These are phyloP conservation scores for Bryoglossum gracile DNA, from an alignment of 495 filamentous ascomycete genomes.

Conservation along the genomic window DNA sequence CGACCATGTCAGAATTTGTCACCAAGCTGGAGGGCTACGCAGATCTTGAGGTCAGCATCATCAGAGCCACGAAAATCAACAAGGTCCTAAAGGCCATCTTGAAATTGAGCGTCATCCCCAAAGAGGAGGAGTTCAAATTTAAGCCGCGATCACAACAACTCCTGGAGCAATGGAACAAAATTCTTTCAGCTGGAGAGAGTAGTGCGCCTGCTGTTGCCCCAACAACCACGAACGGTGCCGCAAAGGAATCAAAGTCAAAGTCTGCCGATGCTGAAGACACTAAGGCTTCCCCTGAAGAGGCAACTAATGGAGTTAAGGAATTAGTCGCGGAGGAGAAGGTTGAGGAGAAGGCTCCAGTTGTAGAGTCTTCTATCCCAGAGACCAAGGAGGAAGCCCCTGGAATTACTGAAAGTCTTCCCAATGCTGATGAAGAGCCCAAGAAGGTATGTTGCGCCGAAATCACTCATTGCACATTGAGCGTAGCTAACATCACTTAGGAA, in stretches of 20 bases:
- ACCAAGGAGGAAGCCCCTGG: slow-evolving; percentile 26
- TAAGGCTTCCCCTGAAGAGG: slow-evolving; percentile 32
- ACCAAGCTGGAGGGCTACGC: slow-evolving; percentile 68
- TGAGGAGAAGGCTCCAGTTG: slow-evolving; percentile 31
- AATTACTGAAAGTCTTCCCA: slow-evolving; percentile 7
- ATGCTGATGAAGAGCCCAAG: slow-evolving; percentile 5
- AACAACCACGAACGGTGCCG: slow-evolving; percentile 20
- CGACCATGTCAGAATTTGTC: slow-evolving; percentile 69
- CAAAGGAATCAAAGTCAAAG: slow-evolving; percentile 44
- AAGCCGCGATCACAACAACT: slow-evolving; percentile 67
- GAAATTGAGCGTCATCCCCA: slow-evolving; percentile 72
- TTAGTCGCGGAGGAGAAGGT: slow-evolving; percentile 21
- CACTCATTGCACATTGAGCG: background rate
- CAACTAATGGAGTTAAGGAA: slow-evolving; percentile 28
- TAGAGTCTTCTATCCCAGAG: slow-evolving; percentile 30
- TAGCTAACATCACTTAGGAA: slow-evolving; percentile 4
- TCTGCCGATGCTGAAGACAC: slow-evolving; percentile 29
- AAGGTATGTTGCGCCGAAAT: slow-evolving; percentile 10
- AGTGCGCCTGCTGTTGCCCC: slow-evolving; percentile 34
- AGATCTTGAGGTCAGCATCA: slow-evolving; percentile 79
- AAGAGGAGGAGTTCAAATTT: slow-evolving; percentile 79
- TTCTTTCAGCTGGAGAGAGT: slow-evolving; percentile 54
- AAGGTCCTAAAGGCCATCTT: slow-evolving; percentile 89
- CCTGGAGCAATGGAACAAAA: slow-evolving; percentile 74
- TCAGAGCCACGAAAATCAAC: slow-evolving; percentile 82